Base-by-base conservation (phyloP, 1,284 basidiomycete species). In the Pterulicium gracile region DNA sequence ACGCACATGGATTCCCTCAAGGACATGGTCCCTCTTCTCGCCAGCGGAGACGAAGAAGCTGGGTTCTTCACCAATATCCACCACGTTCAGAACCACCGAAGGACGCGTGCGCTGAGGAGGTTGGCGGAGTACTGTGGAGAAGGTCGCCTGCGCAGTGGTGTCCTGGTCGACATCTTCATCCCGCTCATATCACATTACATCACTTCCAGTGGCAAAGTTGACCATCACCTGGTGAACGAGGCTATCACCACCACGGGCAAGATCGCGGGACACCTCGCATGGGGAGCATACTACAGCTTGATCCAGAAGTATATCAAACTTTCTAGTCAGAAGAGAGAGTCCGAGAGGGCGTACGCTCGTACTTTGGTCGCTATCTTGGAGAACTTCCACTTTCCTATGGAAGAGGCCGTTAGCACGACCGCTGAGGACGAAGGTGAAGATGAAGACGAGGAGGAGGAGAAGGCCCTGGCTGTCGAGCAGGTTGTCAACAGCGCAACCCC, bases 61-160 rank as follows among this genome's bases (percentile, higher is more conserved):
- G 94, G 86, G 60, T 95, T 98, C 67, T 98, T 99, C 74, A 84
- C 85, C 69, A 98, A 99, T 63, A 80, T 98, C 45, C 79, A 88
- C 52, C 96, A 99, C 61, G 81, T 98, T 45, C 96, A 98, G 65
- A 68, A 88, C 3, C 95, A 98, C 62, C 83, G 95, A 49, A 81
- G 95, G 17, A 82, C 84, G 1, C 74, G 96, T 52, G 95, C 96
- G 0, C 71, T 98, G 24, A 80, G 87, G 22, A 77, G 94, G 23
- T 74, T 99, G 12, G 81, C 81, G 0, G 91, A 97, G 43, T 77
- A 83, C 47, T 84, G 82, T 47, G 77, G 83, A n/a, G 74, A 80
- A 46, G 80, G 80, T 1, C 67, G 68, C 14, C 62, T 98, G 42
- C 72, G 81, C 36, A 89, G 86, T 58, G 74, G 71, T 27, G 88